Base-by-base conservation (phyloP, 352 stramenopile genomes). In the Phytopythium litorale region DNA sequence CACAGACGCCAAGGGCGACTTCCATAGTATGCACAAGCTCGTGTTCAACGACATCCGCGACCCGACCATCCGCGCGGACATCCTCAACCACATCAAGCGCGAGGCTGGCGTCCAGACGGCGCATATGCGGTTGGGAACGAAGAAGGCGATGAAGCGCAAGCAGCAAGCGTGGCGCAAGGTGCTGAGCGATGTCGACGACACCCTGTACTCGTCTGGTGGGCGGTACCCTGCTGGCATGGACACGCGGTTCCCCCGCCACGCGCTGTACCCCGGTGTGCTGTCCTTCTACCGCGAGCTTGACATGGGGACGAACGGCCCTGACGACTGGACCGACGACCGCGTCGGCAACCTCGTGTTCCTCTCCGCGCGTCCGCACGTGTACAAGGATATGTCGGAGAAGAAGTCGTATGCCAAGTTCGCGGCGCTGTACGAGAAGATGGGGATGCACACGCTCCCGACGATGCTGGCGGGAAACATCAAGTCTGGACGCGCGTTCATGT, bases 361-460 rank as follows among this genome's bases (percentile, higher is more conserved):
- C 7, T 98, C 92, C 1, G 97, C 97, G n/a, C 79, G 97, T 38
- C 97, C 97, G 7, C 97, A 99, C 71, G 88, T 99, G 53, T 99
- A 99, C 82, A 99, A 99, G 74, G 97, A 99, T 71, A 78, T 99
- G 56, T 98, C 93, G 33, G 97, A 99, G 70, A 98, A 98, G 64
- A 94, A 97, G 35, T 98, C 96, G 58, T 99, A 98, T 75, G 84
- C 84, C 25, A 99, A 99, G 60, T 99, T 99, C 78, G 85, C 96
- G 49, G 96, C 91, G 33, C 70, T 99, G 8, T 86, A 97, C 63
- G 78, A 92, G 65, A 81, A 87, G 67, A 89, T 93, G 72, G 92
- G 94, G 5, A 96, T 99, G 84, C 96, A 99, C 68, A 98, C 95
- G 7, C 79, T 97, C 35, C 96, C 96, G 9, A 98, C 94, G 33